Base-by-base conservation (phyloP, 2,329 filamentous ascomycete species). In the Blumeriella jaapii region DNA sequence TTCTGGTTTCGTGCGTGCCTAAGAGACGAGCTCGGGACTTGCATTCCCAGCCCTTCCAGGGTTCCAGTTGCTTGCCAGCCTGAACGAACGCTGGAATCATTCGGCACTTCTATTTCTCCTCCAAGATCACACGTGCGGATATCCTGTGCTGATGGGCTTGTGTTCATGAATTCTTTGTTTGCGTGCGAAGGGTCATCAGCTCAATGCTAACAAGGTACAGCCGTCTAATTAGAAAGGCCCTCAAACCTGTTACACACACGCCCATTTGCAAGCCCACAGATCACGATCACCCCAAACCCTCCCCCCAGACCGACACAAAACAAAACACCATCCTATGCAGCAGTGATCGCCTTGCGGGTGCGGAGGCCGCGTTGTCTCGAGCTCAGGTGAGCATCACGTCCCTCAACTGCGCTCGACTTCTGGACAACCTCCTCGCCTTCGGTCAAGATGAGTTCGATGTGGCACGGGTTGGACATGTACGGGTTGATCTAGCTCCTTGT, bases 391-490 rank as follows among this genome's bases (percentile, higher is more conserved):
- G 64, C 58, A 55, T 80, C 72, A 55, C 77, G 75, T 57, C 69
- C 68, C 48, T 68, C 71, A 55, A 77, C 71, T 47, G 74, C 63
- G 55, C 78, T 72, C 46, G 78, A 78, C 81, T 98, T 98, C 71
- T 87, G 76, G 57, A 98, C 85, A 56, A 82, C 77, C 77, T 98
- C 93, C 61, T 93, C 82, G 59, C 74, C 86, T 78, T 98, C 93
- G 61, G 89, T 94, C 57, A 98, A 78, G 78, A 98, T 98, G 59
- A 98, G 74, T 75, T 98, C 93, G 67, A 98, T 94, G 81, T 98
- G 91, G 83, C 89, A 98, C 56, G 91, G 91, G 80, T 93, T 93
- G 56, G 87, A 95, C 93, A 98, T 96, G 79, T 96, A 98, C 49
- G 91, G 91, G 81, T 98, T 98, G 74, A 98, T 98, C 87, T 95